Base-by-base conservation (phyloP, 2,329 filamentous ascomycete genomes). In the Phialophora verrucosa region DNA sequence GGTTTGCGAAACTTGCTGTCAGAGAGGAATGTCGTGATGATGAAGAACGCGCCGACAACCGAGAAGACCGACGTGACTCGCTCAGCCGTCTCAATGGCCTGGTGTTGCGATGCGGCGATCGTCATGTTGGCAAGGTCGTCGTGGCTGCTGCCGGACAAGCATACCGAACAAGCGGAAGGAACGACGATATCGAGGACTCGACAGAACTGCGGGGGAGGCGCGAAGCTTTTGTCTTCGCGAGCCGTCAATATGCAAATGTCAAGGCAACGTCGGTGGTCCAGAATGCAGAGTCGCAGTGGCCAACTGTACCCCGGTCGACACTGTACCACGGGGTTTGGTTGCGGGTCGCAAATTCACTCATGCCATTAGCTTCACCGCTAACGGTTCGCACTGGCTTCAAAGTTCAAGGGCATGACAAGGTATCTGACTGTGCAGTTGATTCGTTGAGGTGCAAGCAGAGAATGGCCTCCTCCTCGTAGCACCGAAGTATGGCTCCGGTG, bases 1-100 rank as follows among this genome's bases (percentile, higher is more conserved):
- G 91, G 90, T 74, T 93, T 94, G 73, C 91, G 90, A 75, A 95
- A 95, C 4, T 84, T 83, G 17, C 83, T 84, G 35, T 89, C 91
- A n/a, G 78, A 77, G 32, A 85, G 78, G 74, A 93, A 95, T 2
- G 90, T 93, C 63, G 82, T 72, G 62, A 94, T 87, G 73, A 93
- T 90, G 75, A 93, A 87, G 35, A 88, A 72, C 51, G 88, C 91
- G 64, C 90, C 91, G 1, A 90, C 59, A 0, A 95, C 76, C 0
- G 91, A 94, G 51, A 93, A 78, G 7, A 88, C 83, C 0, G 91
- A 93, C 74, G 88, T 87, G 17, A 85, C 80, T 57, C 91, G 84
- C 76, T 92, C 90, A 56, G 90, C 84, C 63, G 84, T 77, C 68
- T 81, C 85, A 69, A 93, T 83, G 53, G 83, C 83, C 38, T 79